phyloP scores from a whole-genome alignment of 305 asterid genomes.

The Solanum hybrid region DNA sequence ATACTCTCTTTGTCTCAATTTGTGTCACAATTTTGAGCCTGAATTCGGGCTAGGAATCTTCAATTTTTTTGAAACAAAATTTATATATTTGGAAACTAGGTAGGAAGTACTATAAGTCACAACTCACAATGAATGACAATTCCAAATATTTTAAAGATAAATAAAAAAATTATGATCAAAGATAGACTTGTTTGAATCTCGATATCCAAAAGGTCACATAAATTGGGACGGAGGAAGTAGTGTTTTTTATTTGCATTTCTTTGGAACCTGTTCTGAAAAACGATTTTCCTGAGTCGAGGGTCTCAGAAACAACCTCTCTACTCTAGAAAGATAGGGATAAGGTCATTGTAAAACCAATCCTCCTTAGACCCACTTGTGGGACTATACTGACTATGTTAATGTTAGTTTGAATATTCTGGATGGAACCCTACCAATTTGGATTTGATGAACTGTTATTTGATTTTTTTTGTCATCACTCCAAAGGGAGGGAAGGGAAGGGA shows the following conservation, averaged over 20 bases:
- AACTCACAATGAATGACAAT: neutral
- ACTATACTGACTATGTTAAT: neutral
- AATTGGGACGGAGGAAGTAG: neutral
- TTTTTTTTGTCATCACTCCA: neutral
- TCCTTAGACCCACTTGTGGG: neutral
- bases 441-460: neutral
- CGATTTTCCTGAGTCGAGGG: neutral
- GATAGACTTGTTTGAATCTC: neutral
- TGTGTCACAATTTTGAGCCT: neutral
- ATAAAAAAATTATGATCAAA: neutral
- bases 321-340: neutral
- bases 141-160: neutral
- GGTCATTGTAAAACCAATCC: neutral
- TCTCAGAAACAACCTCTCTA: neutral
- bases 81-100: neutral
- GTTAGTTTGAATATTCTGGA: neutral
- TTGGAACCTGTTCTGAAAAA: neutral
- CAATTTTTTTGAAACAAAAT: neutral
- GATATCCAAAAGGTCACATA: neutral
- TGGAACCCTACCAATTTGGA: neutral
- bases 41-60: neutral
- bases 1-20: neutral
- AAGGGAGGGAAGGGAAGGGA: neutral
- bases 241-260: neutral
- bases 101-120: neutral